Conservation (phyloP, 1,284 basidiomycete species). For the Fomitopsis pinicola region DNA sequence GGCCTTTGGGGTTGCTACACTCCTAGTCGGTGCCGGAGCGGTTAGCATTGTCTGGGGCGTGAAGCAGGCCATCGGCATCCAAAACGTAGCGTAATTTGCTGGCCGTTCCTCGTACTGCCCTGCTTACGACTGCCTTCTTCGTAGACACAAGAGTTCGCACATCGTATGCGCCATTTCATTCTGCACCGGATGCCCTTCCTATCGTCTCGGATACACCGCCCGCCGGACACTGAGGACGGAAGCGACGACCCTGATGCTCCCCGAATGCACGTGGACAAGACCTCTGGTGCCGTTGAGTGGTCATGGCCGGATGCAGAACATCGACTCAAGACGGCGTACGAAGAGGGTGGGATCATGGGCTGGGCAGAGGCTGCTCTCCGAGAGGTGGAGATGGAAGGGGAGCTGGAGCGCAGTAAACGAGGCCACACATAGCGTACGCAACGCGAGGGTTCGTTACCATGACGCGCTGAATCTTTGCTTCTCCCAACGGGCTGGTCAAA, state of each 20-base stretch:
- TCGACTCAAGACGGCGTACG: conserved; percentile 48
- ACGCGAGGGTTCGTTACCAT: not conserved
- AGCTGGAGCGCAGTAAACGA: conserved; percentile 38
- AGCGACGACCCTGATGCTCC: conserved; percentile 6
- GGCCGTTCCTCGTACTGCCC: not conserved
- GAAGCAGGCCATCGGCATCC: conserved; percentile 35
- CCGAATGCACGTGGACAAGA: conserved; percentile 6
- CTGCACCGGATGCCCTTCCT: conserved; percentile 43
- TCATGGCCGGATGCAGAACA: conserved; percentile 47
- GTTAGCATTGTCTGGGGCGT: conserved; percentile 32
- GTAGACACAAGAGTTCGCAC: conserved; percentile 54
- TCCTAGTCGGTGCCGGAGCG: conserved; percentile 32
- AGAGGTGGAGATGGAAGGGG: conserved; percentile 52
- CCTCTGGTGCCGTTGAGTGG: conserved; percentile 28
- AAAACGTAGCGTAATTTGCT: conserved; percentile 29
- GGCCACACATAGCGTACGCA: conserved; percentile 16
- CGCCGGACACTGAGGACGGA: conserved; percentile 33
- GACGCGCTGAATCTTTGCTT: too few species aligned
- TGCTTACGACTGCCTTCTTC: not conserved
- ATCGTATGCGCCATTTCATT: conserved; percentile 43
- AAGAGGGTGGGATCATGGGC: conserved; percentile 46
- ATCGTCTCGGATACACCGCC: conserved; percentile 46
- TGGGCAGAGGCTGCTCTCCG: conserved; percentile 47
- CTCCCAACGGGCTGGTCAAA: too few species aligned
- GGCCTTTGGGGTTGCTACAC: conserved; percentile 42